Evolutionary conservation across 1,284 basidiomycete species (phyloP).

Genomic region (Vanrija sp.): DNA sequence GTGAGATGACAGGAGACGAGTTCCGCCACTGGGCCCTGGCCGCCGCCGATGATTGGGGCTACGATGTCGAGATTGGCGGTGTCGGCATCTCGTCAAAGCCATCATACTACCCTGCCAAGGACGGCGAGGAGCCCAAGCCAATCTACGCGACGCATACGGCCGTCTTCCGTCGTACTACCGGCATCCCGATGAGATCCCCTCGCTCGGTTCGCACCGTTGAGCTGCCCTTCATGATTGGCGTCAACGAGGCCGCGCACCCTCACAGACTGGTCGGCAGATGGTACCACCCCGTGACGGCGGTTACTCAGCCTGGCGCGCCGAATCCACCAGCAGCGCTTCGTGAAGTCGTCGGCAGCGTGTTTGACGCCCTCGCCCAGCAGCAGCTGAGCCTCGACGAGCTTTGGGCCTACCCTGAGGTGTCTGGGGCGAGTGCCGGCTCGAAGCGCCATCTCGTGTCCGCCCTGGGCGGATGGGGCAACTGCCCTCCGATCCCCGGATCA

Average conservation of each 20-base stretch:
- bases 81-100: slow-evolving; percentile 46
- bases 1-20: slow-evolving; percentile 84
- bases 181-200: slow-evolving; percentile 44
- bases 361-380: slow-evolving; percentile 56
- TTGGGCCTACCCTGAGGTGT: slow-evolving; percentile 63
- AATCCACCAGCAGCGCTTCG: slow-evolving; percentile 55
- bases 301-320: slow-evolving; percentile 39
- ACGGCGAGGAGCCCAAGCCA: slow-evolving; percentile 27
- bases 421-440: slow-evolving; percentile 61
- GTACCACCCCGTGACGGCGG: slow-evolving; percentile 49
- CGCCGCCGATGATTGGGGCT: slow-evolving; percentile 66
- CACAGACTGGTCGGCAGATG: slow-evolving; percentile 55
- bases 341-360: slow-evolving; percentile 54
- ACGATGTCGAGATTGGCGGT: slow-evolving; percentile 45
- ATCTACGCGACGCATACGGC: slow-evolving; percentile 69
- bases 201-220: slow-evolving; percentile 45
- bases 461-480: slow-evolving; percentile 48
- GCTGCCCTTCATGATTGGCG: slow-evolving; percentile 46
- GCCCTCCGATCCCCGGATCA: slow-evolving; percentile 14
- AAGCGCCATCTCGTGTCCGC: slow-evolving; percentile 40
- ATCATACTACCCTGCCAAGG: slow-evolving; percentile 39
- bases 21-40: slow-evolving; percentile 65
- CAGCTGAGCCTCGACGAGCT: slow-evolving; percentile 59
- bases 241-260: slow-evolving; percentile 30
- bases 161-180: slow-evolving; percentile 55